These are phyloP conservation scores for Epichloe typhina DNA, from an alignment of 2,329 filamentous ascomycete species.

Conservation along the genomic window DNA sequence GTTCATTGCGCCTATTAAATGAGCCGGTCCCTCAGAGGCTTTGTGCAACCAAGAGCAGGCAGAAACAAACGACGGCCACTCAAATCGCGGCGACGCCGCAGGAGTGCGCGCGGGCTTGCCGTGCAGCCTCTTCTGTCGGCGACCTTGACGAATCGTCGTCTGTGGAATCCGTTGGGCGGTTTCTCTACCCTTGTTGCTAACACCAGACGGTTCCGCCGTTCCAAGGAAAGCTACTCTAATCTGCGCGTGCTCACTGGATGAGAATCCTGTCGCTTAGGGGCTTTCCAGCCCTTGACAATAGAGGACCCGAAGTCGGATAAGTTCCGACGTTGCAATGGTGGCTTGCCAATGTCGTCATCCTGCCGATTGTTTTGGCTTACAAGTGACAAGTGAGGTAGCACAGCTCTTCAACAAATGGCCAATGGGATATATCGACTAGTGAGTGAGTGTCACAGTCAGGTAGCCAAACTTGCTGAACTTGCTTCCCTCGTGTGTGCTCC, in stretches of 20 bases:
- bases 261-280: too few relatives aligned
- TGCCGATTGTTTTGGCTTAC: neutral
- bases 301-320: too few relatives aligned
- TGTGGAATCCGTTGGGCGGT: neutral
- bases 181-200: neutral
- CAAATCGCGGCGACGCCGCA: neutral
- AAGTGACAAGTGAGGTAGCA: neutral
- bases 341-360: neutral
- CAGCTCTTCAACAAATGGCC: too few relatives aligned
- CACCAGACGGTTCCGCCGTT: too few relatives aligned
- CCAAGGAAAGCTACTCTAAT: neutral
- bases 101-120: neutral
- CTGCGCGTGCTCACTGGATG: neutral
- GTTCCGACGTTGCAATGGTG: neutral
- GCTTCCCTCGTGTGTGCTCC: too few relatives aligned
- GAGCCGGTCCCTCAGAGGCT: neutral
- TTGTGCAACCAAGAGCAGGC: neutral
- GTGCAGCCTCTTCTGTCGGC: neutral
- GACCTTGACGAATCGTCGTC: neutral
- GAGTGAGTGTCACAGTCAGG: too few relatives aligned
- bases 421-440: too few relatives aligned
- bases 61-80: neutral
- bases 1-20: neutral
- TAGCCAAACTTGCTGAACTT: too few relatives aligned
- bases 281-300: neutral